Evolutionary conservation across 345 rosid species (phyloP).

Genomic region (Angophora floribunda): DNA sequence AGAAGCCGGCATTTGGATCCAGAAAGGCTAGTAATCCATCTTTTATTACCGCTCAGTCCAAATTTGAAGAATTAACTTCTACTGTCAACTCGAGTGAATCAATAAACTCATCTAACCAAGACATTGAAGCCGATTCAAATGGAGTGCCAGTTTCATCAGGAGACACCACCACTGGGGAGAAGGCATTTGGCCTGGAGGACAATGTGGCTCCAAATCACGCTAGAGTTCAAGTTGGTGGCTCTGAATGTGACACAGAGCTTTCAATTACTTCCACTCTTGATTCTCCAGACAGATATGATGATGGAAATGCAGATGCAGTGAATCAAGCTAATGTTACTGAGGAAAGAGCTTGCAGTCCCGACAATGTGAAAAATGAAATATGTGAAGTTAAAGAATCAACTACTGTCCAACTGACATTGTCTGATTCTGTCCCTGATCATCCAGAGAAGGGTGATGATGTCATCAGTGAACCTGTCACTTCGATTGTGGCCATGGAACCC

Average conservation of each 20-base stretch:
- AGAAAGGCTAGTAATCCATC: slow-evolving; percentile 52
- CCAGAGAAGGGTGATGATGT: slow-evolving; percentile 20
- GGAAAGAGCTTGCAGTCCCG: slow-evolving; percentile 15
- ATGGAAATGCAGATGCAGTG: slow-evolving; percentile 27
- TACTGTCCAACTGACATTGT: slow-evolving; percentile 3
- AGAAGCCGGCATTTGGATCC: slow-evolving; percentile 27
- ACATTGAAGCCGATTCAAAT: slow-evolving; percentile 27
- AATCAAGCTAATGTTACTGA: slow-evolving; percentile 27
- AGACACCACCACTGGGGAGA: slow-evolving; percentile 7
- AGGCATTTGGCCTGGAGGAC: slow-evolving; percentile 21
- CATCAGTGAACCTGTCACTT: slow-evolving; percentile 15
- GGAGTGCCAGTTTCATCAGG: slow-evolving; percentile 10
- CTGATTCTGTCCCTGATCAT: slow-evolving; percentile 8
- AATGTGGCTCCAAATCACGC: slow-evolving; percentile 5
- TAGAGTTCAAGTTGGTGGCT: slow-evolving; percentile 37
- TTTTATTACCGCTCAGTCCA: slow-evolving; percentile 66
- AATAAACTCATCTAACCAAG: slow-evolving; percentile 23
- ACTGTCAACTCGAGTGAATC: slow-evolving; percentile 29
- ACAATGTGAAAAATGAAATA: slow-evolving; percentile 10
- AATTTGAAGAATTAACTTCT: slow-evolving; percentile 64
- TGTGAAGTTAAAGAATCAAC: slow-evolving; percentile 21
- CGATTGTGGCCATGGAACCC: slow-evolving; percentile 5
- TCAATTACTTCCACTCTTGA: slow-evolving; percentile 88
- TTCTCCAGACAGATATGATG: slow-evolving; percentile 64
- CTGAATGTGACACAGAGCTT: slow-evolving; percentile 91